These are phyloP conservation scores for Melastoma candidum DNA, from an alignment of 441 rosid species.

Conservation along the genomic window DNA sequence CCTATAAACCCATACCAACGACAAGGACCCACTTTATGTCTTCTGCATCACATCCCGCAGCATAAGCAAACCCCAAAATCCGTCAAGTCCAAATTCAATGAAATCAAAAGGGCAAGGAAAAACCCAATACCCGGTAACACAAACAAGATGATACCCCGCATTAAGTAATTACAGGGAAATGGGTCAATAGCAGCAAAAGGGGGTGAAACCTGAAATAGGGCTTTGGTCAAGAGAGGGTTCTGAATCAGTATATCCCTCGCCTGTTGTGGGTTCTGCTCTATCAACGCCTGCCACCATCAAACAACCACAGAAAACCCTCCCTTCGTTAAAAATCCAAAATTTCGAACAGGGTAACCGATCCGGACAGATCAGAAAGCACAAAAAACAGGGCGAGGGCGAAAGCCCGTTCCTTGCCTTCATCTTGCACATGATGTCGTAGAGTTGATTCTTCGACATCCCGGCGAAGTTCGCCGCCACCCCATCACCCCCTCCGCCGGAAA, in stretches of 20 bases:
- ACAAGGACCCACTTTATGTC: no score
- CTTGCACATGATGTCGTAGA: conserved; percentile 82
- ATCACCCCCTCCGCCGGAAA: conserved; percentile 39
- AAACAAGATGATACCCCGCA: no score
- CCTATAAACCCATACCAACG: no score
- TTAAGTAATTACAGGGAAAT: neutral
- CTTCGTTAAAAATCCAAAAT: neutral
- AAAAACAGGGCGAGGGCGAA: conserved; percentile 5
- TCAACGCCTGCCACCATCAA: conserved; percentile 41
- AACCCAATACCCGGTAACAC: no score
- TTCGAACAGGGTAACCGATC: neutral
- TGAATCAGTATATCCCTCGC: conserved; percentile 78
- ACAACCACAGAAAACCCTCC: neutral
- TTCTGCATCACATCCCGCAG: no score
- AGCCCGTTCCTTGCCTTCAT: conserved; percentile 49
- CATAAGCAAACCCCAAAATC: no score
- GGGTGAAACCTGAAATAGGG: conserved; percentile 72
- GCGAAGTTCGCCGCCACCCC: conserved; percentile 59
- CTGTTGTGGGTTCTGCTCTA: conserved; percentile 85
- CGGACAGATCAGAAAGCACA: neutral
- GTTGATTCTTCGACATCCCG: conserved; percentile 91
- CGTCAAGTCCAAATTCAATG: no score
- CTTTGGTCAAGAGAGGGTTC: conserved; percentile 82
- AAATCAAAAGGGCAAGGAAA: no score
- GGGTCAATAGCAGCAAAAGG: neutral